Percentiles rank a stretch among this genome's conserved stretches.
Evolutionary conservation across 2,329 filamentous ascomycete species (phyloP).

Genomic region (Colletotrichum theobromicola): DNA sequence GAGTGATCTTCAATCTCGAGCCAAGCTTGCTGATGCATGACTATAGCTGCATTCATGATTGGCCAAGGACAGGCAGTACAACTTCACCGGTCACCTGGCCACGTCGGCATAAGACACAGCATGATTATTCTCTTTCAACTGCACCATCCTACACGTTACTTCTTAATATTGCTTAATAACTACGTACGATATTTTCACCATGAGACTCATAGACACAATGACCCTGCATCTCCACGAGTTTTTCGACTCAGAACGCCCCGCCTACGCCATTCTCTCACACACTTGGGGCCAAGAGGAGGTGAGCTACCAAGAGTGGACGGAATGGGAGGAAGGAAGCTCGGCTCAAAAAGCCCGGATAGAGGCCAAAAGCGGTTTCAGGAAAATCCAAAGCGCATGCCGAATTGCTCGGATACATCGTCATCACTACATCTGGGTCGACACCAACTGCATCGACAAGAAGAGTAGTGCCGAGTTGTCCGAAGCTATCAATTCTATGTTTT

Average conservation of each 20-base stretch:
- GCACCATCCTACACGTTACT: too few species aligned
- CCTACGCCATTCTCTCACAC: conserved; percentile 36
- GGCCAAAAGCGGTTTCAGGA: conserved; percentile 22
- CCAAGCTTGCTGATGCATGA: too few species aligned
- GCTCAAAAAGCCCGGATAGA: neutral
- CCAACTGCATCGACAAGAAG: conserved; percentile 23
- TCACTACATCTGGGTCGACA: conserved; percentile 17
- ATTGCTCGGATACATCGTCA: conserved; percentile 10
- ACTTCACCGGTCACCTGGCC: too few species aligned
- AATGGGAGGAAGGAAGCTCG: neutral
- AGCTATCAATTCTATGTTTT: conserved; percentile 20
- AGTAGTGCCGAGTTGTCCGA: conserved; percentile 11
- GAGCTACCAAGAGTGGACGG: conserved; percentile 24
- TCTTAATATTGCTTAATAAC: neutral
- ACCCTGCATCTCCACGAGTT: neutral
- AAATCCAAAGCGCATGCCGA: conserved; percentile 25
- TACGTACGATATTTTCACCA: neutral
- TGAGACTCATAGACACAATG: neutral
- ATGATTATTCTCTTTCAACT: too few species aligned
- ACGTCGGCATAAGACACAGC: too few species aligned
- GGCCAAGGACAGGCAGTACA: too few species aligned
- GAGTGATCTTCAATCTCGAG: too few species aligned
- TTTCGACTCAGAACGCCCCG: conserved; percentile 24
- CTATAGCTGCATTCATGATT: too few species aligned
- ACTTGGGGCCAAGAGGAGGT: conserved; percentile 33